phyloP scores from a whole-genome alignment of 768 basidiomycete species.

The Xerocomellus intermedius region DNA sequence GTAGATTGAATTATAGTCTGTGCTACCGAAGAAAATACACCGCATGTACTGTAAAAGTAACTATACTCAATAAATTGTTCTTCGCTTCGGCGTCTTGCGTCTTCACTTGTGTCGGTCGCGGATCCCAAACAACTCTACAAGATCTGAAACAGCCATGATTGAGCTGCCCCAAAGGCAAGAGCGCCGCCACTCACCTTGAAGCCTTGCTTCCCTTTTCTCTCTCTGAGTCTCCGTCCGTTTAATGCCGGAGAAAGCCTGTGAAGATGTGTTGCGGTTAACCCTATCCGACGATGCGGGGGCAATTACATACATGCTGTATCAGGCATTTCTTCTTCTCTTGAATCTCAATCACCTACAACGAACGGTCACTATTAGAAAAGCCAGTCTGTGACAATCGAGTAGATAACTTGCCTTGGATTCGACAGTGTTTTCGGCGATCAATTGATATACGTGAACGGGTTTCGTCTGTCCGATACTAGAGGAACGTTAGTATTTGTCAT shows the following conservation, averaged over 20 bases:
- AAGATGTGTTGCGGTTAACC: neutral
- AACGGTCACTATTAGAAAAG: neutral
- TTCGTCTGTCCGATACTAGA: constrained; percentile 76
- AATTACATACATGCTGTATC: constrained; percentile 60
- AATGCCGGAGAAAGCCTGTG: constrained; percentile 82
- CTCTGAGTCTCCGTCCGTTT: constrained; percentile 71
- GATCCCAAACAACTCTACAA: constrained; percentile 56
- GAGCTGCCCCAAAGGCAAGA: neutral
- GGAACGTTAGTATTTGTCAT: constrained; percentile 3
- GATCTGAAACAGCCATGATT: constrained; percentile 39
- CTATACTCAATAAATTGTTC: neutral
- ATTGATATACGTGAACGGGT: constrained; percentile 81
- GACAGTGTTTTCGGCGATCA: constrained; percentile 87
- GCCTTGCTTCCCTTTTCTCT: constrained; percentile 75
- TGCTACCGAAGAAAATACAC: constrained; percentile 7
- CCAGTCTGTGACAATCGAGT: neutral
- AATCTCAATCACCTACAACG: constrained; percentile 69
- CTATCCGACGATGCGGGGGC: neutral
- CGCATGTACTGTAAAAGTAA: constrained; percentile 13
- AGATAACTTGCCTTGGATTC: constrained; percentile 68
- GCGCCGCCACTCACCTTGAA: constrained; percentile 56
- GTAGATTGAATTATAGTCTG: constrained; percentile 6
- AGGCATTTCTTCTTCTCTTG: constrained; percentile 82
- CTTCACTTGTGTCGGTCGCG: constrained; percentile 21
- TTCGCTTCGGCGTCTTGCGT: neutral